These are phyloP conservation scores for Colletotrichum filicis DNA, from an alignment of 2,329 filamentous ascomycete genomes.

Conservation along the genomic window DNA sequence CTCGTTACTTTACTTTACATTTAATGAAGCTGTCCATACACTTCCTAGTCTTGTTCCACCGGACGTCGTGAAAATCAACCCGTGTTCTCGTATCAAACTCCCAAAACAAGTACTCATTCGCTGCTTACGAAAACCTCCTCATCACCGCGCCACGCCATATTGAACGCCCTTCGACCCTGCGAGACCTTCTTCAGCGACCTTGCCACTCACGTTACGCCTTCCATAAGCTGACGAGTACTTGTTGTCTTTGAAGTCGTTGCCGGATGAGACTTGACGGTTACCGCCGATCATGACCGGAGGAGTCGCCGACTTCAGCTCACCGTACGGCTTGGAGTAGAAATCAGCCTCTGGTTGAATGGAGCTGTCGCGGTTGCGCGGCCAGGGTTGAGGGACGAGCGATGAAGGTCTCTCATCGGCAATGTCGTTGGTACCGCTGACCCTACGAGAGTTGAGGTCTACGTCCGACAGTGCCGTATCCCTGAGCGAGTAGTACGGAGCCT, in stretches of 20 bases:
- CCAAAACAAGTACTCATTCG: not conserved
- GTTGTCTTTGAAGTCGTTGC: conserved; percentile 62
- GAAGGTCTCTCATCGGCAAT: conserved; percentile 53
- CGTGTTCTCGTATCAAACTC: not conserved
- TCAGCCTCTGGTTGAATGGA: conserved; percentile 60
- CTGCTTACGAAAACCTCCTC: not conserved
- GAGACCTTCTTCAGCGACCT: conserved; percentile 77
- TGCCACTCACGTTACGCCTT: conserved; percentile 76
- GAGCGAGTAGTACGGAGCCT: conserved; percentile 45
- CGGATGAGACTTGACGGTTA: conserved; percentile 66
- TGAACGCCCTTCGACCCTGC: conserved; percentile 46
- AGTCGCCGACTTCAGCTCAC: conserved; percentile 63
- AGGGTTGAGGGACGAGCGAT: conserved; percentile 28
- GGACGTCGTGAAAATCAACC: not conserved
- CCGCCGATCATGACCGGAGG: conserved; percentile 64
- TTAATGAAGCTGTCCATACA: not conserved
- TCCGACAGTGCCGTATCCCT: conserved; percentile 53
- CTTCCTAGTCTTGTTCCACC: not conserved
- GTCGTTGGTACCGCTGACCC: conserved; percentile 55
- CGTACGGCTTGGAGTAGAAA: conserved; percentile 69
- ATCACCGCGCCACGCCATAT: conserved; percentile 37
- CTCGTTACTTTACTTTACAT: not conserved
- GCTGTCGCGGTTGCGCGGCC: conserved; percentile 49
- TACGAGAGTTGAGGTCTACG: conserved; percentile 56
- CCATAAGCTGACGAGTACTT: conserved; percentile 46